phyloP scores from a whole-genome alignment of 1,284 basidiomycete genomes.

The Ustilago curta region DNA sequence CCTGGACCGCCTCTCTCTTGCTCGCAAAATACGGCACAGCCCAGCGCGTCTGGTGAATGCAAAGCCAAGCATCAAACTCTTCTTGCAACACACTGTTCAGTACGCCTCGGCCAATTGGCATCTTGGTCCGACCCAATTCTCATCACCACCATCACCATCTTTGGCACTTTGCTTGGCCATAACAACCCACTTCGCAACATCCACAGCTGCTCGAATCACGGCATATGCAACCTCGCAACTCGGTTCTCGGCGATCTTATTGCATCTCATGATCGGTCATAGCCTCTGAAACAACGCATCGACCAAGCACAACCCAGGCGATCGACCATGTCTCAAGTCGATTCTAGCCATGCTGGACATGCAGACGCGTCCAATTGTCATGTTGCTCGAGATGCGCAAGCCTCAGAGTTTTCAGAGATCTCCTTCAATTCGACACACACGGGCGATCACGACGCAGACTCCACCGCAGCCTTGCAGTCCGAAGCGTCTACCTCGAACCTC shows the following conservation, averaged over 20 bases:
- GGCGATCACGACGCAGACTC: slow-evolving; percentile 16
- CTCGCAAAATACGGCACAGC: slow-evolving; percentile 3
- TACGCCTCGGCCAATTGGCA: slow-evolving; percentile 1
- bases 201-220: not conserved
- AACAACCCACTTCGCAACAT: not conserved
- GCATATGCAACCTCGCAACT: slow-evolving; percentile 1
- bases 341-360: slow-evolving; percentile 1
- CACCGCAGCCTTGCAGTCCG: slow-evolving; percentile 7
- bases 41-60: slow-evolving; percentile 1
- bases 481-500: slow-evolving; percentile 8
- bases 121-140: slow-evolving; percentile 1
- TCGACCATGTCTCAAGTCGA: slow-evolving; percentile 25
- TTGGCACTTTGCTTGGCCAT: not conserved
- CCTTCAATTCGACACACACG: slow-evolving; percentile 15
- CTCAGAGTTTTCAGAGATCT: slow-evolving; percentile 32
- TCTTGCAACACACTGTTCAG: not conserved
- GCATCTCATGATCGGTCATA: slow-evolving; percentile 12
- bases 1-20: too few species aligned
- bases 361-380: not conserved
- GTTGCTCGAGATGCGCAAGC: slow-evolving; percentile 7
- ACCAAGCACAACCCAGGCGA: not conserved
- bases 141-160: not conserved
- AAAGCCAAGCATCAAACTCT: not conserved
- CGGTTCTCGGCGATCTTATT: not conserved
- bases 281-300: not conserved